Percentiles rank a stretch among this genome's conserved stretches.
phyloP scores from a whole-genome alignment of 2,329 filamentous ascomycete genomes.

The Diaporthe sp. region DNA sequence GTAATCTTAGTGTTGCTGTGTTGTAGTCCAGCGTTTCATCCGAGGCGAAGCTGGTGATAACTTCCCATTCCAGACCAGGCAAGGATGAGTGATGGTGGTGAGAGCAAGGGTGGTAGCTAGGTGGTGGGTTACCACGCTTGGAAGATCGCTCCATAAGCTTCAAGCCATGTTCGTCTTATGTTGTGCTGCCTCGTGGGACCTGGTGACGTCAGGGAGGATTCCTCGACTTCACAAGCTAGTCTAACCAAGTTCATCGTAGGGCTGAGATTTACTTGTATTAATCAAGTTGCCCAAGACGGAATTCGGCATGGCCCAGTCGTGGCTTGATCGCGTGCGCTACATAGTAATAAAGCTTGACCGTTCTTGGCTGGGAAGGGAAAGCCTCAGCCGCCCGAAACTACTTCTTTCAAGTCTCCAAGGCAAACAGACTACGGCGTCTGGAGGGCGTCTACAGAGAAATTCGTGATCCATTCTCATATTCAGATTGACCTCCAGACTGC shows the following conservation, averaged over 20 bases:
- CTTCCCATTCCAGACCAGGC: not conserved
- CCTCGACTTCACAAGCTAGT: not conserved
- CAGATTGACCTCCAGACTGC: not conserved
- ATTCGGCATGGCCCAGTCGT: not conserved
- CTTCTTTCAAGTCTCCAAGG: not conserved
- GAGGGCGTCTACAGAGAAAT: not conserved
- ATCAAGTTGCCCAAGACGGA: not conserved
- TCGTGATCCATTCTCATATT: not conserved
- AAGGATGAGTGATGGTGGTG: not conserved
- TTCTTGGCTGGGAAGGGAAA: not conserved
- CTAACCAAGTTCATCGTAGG: constrained; percentile 20
- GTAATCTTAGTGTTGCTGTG: not conserved
- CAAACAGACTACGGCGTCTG: not conserved
- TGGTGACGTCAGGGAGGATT: constrained; percentile 28
- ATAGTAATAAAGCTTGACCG: not conserved
- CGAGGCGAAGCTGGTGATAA: not conserved
- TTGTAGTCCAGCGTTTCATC: not conserved
- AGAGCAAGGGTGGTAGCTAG: too few species aligned
- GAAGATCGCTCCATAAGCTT: not conserved
- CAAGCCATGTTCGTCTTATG: constrained; percentile 21
- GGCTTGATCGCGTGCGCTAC: constrained; percentile 3
- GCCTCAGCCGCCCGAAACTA: not conserved
- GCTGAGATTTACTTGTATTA: not conserved
- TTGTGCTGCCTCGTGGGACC: constrained; percentile 6
- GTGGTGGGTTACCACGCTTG: not conserved